Evolutionary conservation across 2,329 filamentous ascomycete genomes (phyloP).

Genomic region (Fusarium sp.): DNA sequence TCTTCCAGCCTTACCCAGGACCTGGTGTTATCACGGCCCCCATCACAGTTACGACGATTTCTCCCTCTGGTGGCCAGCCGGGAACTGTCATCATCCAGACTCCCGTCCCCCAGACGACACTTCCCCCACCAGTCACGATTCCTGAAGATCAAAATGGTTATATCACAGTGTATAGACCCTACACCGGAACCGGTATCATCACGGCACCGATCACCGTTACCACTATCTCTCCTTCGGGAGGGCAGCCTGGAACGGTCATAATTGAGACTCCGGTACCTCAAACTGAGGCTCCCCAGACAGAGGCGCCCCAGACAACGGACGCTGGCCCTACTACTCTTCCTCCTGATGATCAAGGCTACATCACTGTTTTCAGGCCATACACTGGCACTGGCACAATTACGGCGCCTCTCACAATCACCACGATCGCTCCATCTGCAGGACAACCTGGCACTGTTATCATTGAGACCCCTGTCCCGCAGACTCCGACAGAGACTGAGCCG

Average conservation of each 20-base stretch:
- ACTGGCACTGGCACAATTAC: conserved; percentile 26
- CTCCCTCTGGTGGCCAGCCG: conserved; percentile 27
- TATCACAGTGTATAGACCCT: conserved; percentile 30
- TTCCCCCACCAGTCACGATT: conserved; percentile 29
- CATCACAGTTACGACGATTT: conserved; percentile 29
- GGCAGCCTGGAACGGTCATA: conserved; percentile 35
- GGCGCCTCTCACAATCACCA: conserved; percentile 31
- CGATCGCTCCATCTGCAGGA: conserved; percentile 21
- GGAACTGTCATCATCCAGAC: conserved; percentile 39
- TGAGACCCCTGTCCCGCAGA: conserved; percentile 20
- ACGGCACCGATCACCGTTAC: conserved; percentile 33
- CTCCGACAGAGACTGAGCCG: conserved; percentile 1
- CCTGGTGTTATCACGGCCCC: conserved; percentile 28
- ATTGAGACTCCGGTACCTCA: conserved; percentile 31
- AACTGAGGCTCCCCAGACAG: neutral
- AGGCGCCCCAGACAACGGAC: conserved; percentile 1
- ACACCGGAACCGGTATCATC: conserved; percentile 30
- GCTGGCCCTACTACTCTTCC: conserved; percentile 25
- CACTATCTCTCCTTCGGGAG: conserved; percentile 24
- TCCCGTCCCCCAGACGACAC: conserved; percentile 26
- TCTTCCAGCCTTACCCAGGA: conserved; percentile 33
- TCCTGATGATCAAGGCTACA: conserved; percentile 16
- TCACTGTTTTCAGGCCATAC: conserved; percentile 35
- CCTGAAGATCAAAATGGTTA: conserved; percentile 36
- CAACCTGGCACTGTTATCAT: conserved; percentile 33